Base-by-base conservation (phyloP, 345 rosid species). In the Camelina neglecta region DNA sequence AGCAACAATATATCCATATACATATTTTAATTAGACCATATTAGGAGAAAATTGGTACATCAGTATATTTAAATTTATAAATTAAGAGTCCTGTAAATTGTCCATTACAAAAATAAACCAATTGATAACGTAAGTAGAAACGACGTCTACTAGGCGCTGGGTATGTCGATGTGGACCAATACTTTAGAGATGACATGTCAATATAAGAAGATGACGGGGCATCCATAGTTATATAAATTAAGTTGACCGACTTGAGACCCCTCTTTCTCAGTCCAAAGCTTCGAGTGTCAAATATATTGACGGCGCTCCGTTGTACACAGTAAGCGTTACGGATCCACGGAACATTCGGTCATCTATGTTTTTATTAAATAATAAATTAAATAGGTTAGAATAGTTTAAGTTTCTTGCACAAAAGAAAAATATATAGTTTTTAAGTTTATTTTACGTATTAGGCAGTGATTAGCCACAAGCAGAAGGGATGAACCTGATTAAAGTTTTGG, bases 381-480 rank as follows among this genome's bases (percentile, higher is more conserved):
- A 54, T 44, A 44, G 6, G 26, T 42, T 47, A 13, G 3, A 12
- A 38, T 20, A n/a, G 26, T 24, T 24, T 23, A 23, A 23, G 24
- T 24, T 24, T 24, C 2, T 23, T 23, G 24, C 24, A 23, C 24
- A 23, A 23, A 23, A 23, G n/a, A 23, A 23, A 23, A 23, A 23
- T 23, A 18, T 18, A 18, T 23, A 23, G 24, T 23, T 23, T 23
- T 23, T 23, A 23, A 24, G 29, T 45, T 69, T 60, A 26, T 11
- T 24, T 70, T 64, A 72, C 33, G 11, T 31, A 49, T 39, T 67
- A 72, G 60, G 49, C 61, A 44, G 51, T 42, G 69, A 41, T 73
- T 67, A 54, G 78, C 70, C 41, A 73, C 12, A 67, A 67, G n/a
- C 58, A 60, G 58, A 72, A 51, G 69, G 65, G 77, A 72, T 72